Base-by-base conservation (phyloP, 352 stramenopile species). In the Phytophthora pini region DNA sequence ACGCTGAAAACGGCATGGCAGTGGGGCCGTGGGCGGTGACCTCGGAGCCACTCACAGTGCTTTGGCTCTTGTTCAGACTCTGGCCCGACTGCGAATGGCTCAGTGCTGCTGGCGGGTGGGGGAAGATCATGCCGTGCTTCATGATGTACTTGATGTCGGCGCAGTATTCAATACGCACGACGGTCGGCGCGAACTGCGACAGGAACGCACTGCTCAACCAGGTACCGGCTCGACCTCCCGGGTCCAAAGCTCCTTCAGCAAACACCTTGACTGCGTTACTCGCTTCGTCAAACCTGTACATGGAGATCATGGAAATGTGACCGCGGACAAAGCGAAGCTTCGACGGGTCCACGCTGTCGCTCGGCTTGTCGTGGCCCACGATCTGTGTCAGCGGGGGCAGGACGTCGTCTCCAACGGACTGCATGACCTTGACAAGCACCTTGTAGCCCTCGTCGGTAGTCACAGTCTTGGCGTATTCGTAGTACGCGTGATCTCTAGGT, bases 71-170 rank as follows among this genome's bases (percentile, higher is more conserved):
- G 26, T 45, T 50, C 47, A 67, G 20, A 46, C 70, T 76, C 31
- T 73, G 66, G 4, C 36, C 53, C 1, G 70, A 78, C 29, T 69
- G 61, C 4, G 70, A 76, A 40, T 70, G 66, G 22, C 43, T 70
- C 3, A 70, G 31, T n/a, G 48, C 53, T 44, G 51, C 54, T 54
- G 66, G 74, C 43, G 74, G 46, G 27, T 86, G 76, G 2, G 81
- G 80, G 51, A 91, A 89, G 50, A 93, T 70, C 65, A 88, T 82
- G 9, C 80, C 80, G 63, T 90, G 82, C 63, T 90, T 88, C 59
- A 89, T 84, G 57, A 93, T 89, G 70, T 89, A 89, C 79, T 93
- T 93, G 59, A 87, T 87, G 50, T 93, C 84, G 5, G 80, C 82
- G 57, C 82, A 84, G 61, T 88, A 71, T 45, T 89, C 77, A 24